phyloP scores from a whole-genome alignment of 495 filamentous ascomycete species.

The Neurospora sp. region DNA sequence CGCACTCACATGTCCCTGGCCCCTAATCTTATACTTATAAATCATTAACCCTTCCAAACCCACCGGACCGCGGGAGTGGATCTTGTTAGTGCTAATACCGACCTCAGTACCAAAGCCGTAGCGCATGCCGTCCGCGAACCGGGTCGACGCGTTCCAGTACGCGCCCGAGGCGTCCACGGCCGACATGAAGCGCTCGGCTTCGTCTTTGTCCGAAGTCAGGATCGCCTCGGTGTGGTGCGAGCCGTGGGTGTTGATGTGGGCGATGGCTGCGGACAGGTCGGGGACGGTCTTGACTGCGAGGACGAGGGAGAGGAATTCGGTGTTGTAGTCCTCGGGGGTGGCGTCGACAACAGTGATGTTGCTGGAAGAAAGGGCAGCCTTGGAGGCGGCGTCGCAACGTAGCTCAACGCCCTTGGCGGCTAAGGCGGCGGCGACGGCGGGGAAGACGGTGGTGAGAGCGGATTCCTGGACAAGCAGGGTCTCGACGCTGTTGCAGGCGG shows the following conservation, averaged over 20 bases:
- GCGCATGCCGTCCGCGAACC: constrained; percentile 92
- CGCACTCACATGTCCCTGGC: constrained; percentile 64
- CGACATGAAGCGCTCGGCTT: constrained; percentile 71
- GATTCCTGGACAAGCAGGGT: constrained; percentile 76
- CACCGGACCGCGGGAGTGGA: constrained; percentile 87
- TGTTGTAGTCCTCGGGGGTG: constrained; percentile 53
- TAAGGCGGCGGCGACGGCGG: constrained; percentile 59
- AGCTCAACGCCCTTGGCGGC: constrained; percentile 69
- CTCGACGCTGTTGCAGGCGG: constrained; percentile 92
- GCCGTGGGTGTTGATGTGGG: constrained; percentile 83
- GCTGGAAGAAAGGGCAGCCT: constrained; percentile 26
- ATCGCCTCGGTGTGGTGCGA: constrained; percentile 96
- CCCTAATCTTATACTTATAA: constrained; percentile 85
- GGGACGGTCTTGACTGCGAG: constrained; percentile 77
- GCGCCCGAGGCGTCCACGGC: constrained; percentile 83
- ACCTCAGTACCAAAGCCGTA: constrained; percentile 98
- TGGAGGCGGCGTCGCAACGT: constrained; percentile 66
- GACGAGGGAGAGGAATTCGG: constrained; percentile 79
- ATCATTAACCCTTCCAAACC: constrained; percentile 92
- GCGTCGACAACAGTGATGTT: no score
- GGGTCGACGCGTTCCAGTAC: constrained; percentile 92
- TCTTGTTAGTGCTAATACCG: constrained; percentile 97
- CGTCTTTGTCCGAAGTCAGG: constrained; percentile 52
- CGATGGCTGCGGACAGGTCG: constrained; percentile 57
- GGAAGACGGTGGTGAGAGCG: constrained; percentile 58